Conservation (phyloP, 2,329 filamentous ascomycete species). For the Pseudogymnoascus sp. region DNA sequence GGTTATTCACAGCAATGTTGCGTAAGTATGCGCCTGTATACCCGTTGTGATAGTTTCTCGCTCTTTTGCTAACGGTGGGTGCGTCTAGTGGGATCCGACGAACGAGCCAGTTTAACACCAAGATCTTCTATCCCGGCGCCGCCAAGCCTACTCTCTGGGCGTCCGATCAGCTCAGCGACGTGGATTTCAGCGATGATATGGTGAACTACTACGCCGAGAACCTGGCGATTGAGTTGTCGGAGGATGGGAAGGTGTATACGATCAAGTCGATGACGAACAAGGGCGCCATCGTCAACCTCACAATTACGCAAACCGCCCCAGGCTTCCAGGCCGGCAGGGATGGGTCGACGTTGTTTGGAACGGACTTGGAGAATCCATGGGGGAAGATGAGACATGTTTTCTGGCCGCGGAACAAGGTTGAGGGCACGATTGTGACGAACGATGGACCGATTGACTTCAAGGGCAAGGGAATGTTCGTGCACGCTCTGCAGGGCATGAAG, state of each 20-base stretch:
- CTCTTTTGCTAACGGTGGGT: not conserved
- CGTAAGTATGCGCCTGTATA: slow-evolving; percentile 47
- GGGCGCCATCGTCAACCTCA: slow-evolving; percentile 76
- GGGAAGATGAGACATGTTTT: slow-evolving; percentile 87
- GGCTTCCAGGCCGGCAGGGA: slow-evolving; percentile 80
- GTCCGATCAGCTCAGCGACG: slow-evolving; percentile 69
- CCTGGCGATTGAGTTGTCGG: slow-evolving; percentile 76
- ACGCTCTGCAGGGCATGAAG: slow-evolving; percentile 96
- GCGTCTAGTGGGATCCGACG: slow-evolving; percentile 72
- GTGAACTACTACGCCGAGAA: slow-evolving; percentile 79
- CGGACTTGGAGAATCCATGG: slow-evolving; percentile 80
- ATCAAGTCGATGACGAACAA: slow-evolving; percentile 87
- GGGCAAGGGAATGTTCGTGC: slow-evolving; percentile 70
- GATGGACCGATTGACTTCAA: slow-evolving; percentile 75
- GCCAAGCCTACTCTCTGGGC: slow-evolving; percentile 75
- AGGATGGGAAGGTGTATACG: slow-evolving; percentile 72
- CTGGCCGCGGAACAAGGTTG: slow-evolving; percentile 79
- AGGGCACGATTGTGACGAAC: slow-evolving; percentile 78
- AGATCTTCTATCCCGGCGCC: slow-evolving; percentile 73
- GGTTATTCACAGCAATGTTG: slow-evolving; percentile 96
- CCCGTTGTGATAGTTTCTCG: slow-evolving; percentile 14
- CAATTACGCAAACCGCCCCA: slow-evolving; percentile 65
- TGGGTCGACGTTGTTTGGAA: slow-evolving; percentile 78
- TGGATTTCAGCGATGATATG: slow-evolving; percentile 78
- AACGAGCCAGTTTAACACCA: slow-evolving; percentile 89